A percentile compares a stretch with the other conserved stretches of the same genome.
Evolutionary conservation across 2,329 filamentous ascomycete genomes (phyloP).

Genomic region (Ophiognomonia clavigignenti-juglandacearum): DNA sequence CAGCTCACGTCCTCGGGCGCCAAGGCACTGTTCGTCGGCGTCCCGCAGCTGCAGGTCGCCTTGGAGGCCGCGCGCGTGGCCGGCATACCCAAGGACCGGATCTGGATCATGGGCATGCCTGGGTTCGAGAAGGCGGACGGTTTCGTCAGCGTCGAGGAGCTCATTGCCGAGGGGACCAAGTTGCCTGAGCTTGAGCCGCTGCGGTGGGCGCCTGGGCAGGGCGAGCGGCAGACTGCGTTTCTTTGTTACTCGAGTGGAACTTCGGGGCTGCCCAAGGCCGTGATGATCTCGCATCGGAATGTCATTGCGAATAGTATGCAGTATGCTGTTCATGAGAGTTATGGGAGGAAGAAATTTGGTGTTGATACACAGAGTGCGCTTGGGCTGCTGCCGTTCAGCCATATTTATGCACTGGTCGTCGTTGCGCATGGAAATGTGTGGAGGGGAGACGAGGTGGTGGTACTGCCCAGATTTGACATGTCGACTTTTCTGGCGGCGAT

Average conservation of each 20-base stretch:
- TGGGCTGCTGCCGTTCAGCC: conserved; percentile 73
- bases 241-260: conserved; percentile 79
- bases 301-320: conserved; percentile 74
- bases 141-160: conserved; percentile 61
- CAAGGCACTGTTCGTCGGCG: conserved; percentile 67
- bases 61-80: conserved; percentile 59
- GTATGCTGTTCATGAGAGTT: conserved; percentile 39
- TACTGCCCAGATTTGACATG: conserved; percentile 71
- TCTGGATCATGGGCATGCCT: conserved; percentile 68
- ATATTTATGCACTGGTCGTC: conserved; percentile 74
- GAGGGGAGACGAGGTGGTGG: conserved; percentile 65
- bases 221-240: conserved; percentile 64
- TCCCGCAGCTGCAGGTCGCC: conserved; percentile 59
- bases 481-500: conserved; percentile 56
- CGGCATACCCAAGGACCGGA: conserved; percentile 57
- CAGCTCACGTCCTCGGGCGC: conserved; percentile 67
- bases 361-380: conserved; percentile 45
- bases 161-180: conserved; percentile 56
- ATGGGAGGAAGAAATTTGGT: conserved; percentile 30
- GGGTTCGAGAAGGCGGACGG: conserved; percentile 44
- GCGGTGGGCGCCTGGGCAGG: conserved; percentile 60
- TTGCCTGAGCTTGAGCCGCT: conserved; percentile 50
- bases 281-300: conserved; percentile 76
- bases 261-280: conserved; percentile 78
- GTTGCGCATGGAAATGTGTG: conserved; percentile 61